These are phyloP conservation scores for Emericellopsis atlantica DNA, from an alignment of 2,329 filamentous ascomycete species.

Conservation along the genomic window DNA sequence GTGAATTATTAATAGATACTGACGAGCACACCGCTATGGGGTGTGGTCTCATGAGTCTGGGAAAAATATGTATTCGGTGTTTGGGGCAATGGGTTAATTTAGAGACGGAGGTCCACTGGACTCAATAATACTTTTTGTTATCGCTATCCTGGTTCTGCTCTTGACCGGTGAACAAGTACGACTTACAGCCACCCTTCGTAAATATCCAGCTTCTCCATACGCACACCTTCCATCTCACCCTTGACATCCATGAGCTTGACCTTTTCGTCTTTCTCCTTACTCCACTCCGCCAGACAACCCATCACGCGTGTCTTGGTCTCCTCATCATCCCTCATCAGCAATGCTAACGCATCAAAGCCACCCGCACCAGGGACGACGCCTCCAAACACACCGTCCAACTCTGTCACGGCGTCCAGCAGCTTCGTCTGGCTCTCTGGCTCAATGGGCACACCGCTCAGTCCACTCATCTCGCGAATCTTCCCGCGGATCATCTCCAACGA, in stretches of 20 bases:
- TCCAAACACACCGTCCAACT: slow-evolving; percentile 68
- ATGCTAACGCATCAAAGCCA: slow-evolving; percentile 78
- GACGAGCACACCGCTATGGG: too few relatives aligned
- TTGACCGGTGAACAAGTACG: background rate
- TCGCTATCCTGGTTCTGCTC: too few relatives aligned
- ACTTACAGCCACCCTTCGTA: slow-evolving; percentile 31
- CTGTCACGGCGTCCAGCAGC: slow-evolving; percentile 64
- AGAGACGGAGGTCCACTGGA: too few relatives aligned
- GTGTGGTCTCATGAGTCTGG: too few relatives aligned
- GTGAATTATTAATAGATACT: too few relatives aligned
- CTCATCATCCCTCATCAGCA: slow-evolving; percentile 64
- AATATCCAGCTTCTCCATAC: slow-evolving; percentile 27
- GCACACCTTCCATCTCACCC: slow-evolving; percentile 59
- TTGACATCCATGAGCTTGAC: slow-evolving; percentile 58
- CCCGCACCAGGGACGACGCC: slow-evolving; percentile 92
- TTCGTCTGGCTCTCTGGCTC: slow-evolving; percentile 79
- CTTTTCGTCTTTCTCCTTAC: slow-evolving; percentile 39
- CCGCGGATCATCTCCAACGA: slow-evolving; percentile 40
- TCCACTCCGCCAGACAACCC: slow-evolving; percentile 55
- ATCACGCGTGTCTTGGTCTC: slow-evolving; percentile 48
- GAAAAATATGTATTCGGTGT: too few relatives aligned
- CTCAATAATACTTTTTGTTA: too few relatives aligned
- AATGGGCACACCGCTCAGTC: slow-evolving; percentile 65
- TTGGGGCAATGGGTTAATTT: too few relatives aligned
- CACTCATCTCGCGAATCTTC: slow-evolving; percentile 67